A percentile compares a stretch with the other conserved stretches of the same genome.
phyloP scores from a whole-genome alignment of 768 basidiomycete genomes.

The Xerocomellus chrysenteron region DNA sequence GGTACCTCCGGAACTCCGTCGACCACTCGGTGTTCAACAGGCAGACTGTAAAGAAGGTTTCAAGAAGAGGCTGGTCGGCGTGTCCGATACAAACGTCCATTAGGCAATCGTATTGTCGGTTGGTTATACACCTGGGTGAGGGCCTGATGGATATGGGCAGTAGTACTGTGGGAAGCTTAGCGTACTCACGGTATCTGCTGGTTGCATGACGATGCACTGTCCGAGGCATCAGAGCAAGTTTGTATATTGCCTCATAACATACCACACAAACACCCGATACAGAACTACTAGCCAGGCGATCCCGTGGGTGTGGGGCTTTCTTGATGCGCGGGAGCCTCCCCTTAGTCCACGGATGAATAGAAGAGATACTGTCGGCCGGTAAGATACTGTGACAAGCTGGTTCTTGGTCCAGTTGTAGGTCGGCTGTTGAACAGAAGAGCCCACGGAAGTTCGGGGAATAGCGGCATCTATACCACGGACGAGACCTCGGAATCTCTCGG shows the following conservation, averaged over 20 bases:
- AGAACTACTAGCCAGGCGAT: constrained; percentile 60
- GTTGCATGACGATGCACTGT: constrained; percentile 91
- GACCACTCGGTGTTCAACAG: constrained; percentile 29
- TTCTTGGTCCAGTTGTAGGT: constrained; percentile 94
- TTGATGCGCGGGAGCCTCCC: too few species aligned
- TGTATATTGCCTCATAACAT: constrained; percentile 33
- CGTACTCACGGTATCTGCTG: constrained; percentile 77
- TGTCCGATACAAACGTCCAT: constrained; percentile 78
- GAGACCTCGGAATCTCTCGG: constrained; percentile 78
- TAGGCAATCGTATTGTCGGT: constrained; percentile 68
- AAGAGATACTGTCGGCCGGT: constrained; percentile 75
- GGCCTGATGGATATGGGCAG: constrained; percentile 44
- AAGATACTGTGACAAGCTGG: constrained; percentile 68
- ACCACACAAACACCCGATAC: constrained; percentile 93
- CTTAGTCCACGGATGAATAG: too few species aligned
- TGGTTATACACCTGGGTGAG: constrained; percentile 97
- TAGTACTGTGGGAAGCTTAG: not conserved
- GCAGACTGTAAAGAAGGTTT: constrained; percentile 99
- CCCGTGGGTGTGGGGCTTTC: too few species aligned
- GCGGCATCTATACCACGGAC: constrained; percentile 92
- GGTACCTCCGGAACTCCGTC: constrained; percentile 40
- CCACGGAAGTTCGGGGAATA: constrained; percentile 91
- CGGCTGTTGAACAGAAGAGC: constrained; percentile 92
- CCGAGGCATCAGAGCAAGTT: constrained; percentile 2
- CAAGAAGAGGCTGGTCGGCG: constrained; percentile 99